Percentiles rank a stretch among this genome's conserved stretches.
These are phyloP conservation scores for Isoetes taiwanensis DNA, from an alignment of 75 land plant species.

Conservation along the genomic window DNA sequence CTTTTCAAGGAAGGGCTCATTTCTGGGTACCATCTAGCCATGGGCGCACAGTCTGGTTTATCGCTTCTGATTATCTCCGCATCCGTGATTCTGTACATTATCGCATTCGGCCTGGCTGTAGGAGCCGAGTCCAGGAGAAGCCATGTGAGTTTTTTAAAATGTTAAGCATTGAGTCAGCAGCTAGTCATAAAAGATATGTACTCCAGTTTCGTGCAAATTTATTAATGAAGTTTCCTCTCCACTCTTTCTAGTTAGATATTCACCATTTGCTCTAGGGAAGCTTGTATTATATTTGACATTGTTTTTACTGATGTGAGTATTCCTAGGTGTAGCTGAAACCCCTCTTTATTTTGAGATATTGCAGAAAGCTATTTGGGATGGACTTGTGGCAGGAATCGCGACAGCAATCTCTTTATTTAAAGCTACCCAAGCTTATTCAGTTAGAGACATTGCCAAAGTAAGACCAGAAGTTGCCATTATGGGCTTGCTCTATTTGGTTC, in stretches of 20 bases:
- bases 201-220: too few relatives aligned
- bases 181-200: too few relatives aligned
- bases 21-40: too few relatives aligned
- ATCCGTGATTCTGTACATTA: neutral
- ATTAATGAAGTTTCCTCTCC: too few relatives aligned
- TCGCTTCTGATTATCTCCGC: neutral
- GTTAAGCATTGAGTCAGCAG: too few relatives aligned
- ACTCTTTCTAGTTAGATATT: too few relatives aligned
- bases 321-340: too few relatives aligned
- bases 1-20: too few relatives aligned
- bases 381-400: constrained; percentile 50
- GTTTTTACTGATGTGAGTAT: too few relatives aligned
- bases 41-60: neutral
- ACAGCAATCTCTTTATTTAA: constrained; percentile 50
- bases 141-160: constrained; percentile 1
- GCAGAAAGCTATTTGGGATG: constrained; percentile 70
- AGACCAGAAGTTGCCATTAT: neutral
- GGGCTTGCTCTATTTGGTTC: neutral
- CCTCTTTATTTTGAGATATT: too few relatives aligned
- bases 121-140: constrained; percentile 1
- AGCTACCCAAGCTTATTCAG: constrained; percentile 54
- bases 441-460: constrained; percentile 45
- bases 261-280: too few relatives aligned
- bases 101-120: constrained; percentile 1
- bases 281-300: too few relatives aligned